Evolutionary conservation across 768 basidiomycete genomes (phyloP), one percentile per base, ranked within the genome.

Genomic region (Lactarius trivialis): DNA sequence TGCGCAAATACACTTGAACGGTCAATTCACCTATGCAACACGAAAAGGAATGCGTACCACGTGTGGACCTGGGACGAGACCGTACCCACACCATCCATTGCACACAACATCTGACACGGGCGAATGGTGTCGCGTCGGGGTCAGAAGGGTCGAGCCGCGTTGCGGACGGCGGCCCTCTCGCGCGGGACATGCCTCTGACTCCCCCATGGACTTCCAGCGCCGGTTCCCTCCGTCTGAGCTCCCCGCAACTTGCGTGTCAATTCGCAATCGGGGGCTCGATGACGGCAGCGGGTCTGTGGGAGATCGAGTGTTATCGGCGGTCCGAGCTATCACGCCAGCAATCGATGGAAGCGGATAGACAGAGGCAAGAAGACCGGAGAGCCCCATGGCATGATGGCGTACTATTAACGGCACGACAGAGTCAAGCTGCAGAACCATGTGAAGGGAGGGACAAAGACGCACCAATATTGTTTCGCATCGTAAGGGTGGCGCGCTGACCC

Each of bases 21-120:
- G 30, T 52, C 43, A 52, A 41, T 30, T 17, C 21, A 26, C 58
- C 49, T 17, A n/a, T 9, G 33, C 33, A 15, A 14, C 49, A n/a
- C 7, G n/a, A 53, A 43, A 48, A 7, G 7, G 37, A 19, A 30
- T 54, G 58, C 4, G 24, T 55, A 55, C 39, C 2, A 51, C 32
- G 48, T 55, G 26, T 41, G 48, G 57, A 30, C 56, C 53, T 26
- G 39, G 54, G 3, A 33, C 7, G 7, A 4, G 5, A 24, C 39
- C 41, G 41, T 52, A 33, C 3, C 56, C 32, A 52, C 68, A 68
- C 39, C 62, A 67, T 7, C 68, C 68, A 17, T 65, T 28, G 58
- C 68, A 68, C 48, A 33, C 14, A 7, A 41, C 48, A 51, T 56
- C 17, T 19, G 62, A 60, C 33, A 51, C 55, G 1, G 68, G 68